These are phyloP conservation scores for Tympanopsis confertula DNA, from an alignment of 2,329 filamentous ascomycete species.

Conservation along the genomic window DNA sequence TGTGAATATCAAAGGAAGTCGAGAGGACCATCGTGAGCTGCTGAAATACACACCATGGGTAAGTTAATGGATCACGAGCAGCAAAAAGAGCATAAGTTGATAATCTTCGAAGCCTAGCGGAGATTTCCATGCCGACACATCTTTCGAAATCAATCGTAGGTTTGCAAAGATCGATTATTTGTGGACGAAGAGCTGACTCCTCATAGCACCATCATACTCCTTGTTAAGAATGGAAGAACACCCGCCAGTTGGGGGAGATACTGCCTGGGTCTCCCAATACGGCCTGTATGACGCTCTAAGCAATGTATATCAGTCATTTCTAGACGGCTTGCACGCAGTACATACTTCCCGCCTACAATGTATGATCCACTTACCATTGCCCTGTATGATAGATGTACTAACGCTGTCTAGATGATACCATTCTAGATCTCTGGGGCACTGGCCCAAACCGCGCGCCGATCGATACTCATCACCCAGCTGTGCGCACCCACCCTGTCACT, in stretches of 20 bases:
- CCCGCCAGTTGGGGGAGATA: conserved; percentile 32
- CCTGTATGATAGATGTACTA: not conserved
- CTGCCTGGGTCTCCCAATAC: conserved; percentile 32
- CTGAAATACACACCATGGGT: conserved; percentile 32
- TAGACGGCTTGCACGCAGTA: conserved; percentile 17
- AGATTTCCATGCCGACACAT: conserved; percentile 37
- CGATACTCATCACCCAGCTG: conserved; percentile 28
- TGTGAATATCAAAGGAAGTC: conserved; percentile 29
- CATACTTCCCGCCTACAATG: conserved; percentile 27
- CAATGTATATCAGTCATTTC: conserved; percentile 23
- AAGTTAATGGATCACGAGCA: conserved; percentile 1
- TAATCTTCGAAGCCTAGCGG: conserved; percentile 16
- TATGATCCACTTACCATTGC: conserved; percentile 2
- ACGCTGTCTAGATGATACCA: conserved; percentile 23
- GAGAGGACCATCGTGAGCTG: conserved; percentile 29
- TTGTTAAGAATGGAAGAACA: conserved; percentile 37
- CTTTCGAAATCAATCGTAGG: conserved; percentile 33
- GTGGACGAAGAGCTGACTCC: not conserved
- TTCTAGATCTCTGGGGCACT: conserved; percentile 28
- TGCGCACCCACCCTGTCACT: conserved; percentile 33
- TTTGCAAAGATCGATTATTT: not conserved
- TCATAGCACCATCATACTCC: conserved; percentile 31
- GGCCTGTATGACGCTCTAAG: conserved; percentile 32
- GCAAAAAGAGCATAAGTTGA: not conserved
- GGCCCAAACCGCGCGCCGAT: conserved; percentile 27